Evolutionary conservation across 208 protist species (phyloP).

Genomic region (Trypanosoma melophagium): DNA sequence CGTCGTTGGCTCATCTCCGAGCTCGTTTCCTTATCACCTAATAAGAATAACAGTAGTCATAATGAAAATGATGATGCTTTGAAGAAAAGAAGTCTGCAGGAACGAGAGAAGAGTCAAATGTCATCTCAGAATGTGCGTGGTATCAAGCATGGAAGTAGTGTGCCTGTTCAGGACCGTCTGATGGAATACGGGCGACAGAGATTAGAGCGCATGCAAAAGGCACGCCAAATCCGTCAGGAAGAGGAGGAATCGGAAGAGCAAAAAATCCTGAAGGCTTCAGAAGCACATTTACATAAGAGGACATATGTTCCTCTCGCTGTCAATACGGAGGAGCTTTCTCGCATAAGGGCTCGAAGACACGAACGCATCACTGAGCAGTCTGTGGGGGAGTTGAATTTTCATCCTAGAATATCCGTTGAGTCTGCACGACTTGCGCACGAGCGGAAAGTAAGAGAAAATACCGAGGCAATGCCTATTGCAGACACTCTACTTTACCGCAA

Average conservation of each 20-base stretch:
- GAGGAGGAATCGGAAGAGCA: conserved; percentile 24
- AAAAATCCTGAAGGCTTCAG: conserved; percentile 19
- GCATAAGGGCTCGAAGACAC: background rate
- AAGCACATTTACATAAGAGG: conserved; percentile 1
- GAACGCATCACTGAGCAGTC: conserved; percentile 7
- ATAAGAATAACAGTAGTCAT: background rate
- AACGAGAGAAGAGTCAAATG: background rate
- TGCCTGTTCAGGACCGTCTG: conserved; percentile 46
- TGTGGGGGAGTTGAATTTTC: conserved; percentile 13
- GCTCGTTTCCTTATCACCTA: conserved; percentile 7
- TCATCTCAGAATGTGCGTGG: background rate
- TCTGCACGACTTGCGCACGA: conserved; percentile 23
- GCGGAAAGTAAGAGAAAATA: conserved; percentile 16
- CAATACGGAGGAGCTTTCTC: background rate
- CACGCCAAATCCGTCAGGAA: conserved; percentile 15
- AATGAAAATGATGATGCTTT: background rate
- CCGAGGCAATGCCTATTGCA: background rate
- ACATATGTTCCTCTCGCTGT: background rate
- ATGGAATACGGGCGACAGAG: conserved; percentile 41
- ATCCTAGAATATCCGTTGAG: conserved; percentile 23
- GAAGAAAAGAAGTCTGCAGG: background rate
- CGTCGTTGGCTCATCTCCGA: conserved; percentile 18
- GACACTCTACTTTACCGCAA: conserved; percentile 17
- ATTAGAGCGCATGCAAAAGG: conserved; percentile 22
- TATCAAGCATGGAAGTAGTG: background rate